Evolutionary conservation across 495 filamentous ascomycete species (phyloP).

Genomic region (Penicillium paradoxum): DNA sequence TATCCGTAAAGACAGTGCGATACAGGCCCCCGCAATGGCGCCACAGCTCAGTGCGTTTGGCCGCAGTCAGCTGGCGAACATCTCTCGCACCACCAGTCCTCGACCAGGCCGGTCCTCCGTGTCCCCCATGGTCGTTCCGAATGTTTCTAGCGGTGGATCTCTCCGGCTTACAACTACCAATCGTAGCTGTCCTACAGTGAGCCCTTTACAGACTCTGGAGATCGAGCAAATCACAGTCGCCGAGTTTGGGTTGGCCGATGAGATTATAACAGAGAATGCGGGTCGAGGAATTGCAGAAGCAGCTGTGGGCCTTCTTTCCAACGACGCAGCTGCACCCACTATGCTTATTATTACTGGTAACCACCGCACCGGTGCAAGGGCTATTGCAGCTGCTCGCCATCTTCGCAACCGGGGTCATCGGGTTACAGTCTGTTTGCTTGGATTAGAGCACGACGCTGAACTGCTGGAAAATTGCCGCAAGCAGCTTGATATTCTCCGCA

Average conservation of each 20-base stretch:
- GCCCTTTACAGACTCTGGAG: slow-evolving; percentile 80
- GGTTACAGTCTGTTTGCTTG: slow-evolving; percentile 78
- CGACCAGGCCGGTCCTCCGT: slow-evolving; percentile 33
- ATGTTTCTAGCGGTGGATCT: slow-evolving; percentile 26
- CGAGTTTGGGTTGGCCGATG: slow-evolving; percentile 79
- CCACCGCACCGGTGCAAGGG: slow-evolving; percentile 76
- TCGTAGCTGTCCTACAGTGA: slow-evolving; percentile 71
- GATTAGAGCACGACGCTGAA: slow-evolving; percentile 67
- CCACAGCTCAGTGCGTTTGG: slow-evolving; percentile 34
- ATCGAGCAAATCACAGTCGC: slow-evolving; percentile 81
- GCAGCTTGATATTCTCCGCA: slow-evolving; percentile 71
- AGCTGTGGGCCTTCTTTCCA: slow-evolving; percentile 54
- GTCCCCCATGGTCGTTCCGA: slow-evolving; percentile 35
- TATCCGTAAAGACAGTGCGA: slow-evolving; percentile 60
- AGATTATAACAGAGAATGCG: slow-evolving; percentile 87
- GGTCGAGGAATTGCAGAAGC: slow-evolving; percentile 83
- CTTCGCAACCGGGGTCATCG: slow-evolving; percentile 73
- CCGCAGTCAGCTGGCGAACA: slow-evolving; percentile 31
- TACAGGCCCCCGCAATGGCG: slow-evolving; percentile 34
- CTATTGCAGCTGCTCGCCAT: slow-evolving; percentile 80
- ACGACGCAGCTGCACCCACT: slow-evolving; percentile 50
- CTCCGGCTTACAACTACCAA: slow-evolving; percentile 56
- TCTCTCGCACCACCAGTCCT: slow-evolving; percentile 43
- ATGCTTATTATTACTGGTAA: slow-evolving; percentile 85
- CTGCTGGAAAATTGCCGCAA: slow-evolving; percentile 68